phyloP scores from a whole-genome alignment of 2,329 filamentous ascomycete species.

The Aspergillus caelatus region DNA sequence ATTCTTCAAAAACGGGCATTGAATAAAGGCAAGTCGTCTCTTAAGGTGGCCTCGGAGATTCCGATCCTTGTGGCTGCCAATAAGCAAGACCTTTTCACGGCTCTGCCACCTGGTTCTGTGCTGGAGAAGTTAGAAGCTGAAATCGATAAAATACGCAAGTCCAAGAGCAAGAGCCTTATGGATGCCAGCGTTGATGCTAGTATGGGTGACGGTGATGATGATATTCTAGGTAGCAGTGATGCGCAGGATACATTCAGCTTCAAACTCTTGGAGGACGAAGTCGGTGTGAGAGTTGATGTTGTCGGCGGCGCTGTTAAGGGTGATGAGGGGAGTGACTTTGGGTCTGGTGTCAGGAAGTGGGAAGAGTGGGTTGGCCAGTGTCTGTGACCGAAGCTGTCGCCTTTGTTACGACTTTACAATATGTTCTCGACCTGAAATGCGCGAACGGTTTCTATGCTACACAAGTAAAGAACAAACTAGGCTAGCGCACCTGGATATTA shows the following conservation, averaged over 20 bases:
- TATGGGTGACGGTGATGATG: conserved; percentile 68
- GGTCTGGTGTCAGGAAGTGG: conserved; percentile 77
- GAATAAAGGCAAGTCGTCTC: conserved; percentile 51
- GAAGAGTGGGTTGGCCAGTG: conserved; percentile 86
- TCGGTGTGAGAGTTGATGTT: conserved; percentile 76
- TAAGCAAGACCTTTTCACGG: conserved; percentile 94
- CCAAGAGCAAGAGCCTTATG: conserved; percentile 77
- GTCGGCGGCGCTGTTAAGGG: conserved; percentile 68
- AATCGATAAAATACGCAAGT: conserved; percentile 74
- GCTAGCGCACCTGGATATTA: neutral
- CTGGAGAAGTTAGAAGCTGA: conserved; percentile 76
- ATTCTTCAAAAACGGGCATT: conserved; percentile 74
- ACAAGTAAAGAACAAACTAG: neutral
- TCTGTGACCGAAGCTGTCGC: conserved; percentile 50
- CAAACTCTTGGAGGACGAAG: conserved; percentile 74
- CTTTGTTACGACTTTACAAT: neutral
- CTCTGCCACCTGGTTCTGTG: conserved; percentile 77
- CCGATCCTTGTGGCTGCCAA: conserved; percentile 87
- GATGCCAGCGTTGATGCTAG: conserved; percentile 71
- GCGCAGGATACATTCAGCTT: conserved; percentile 79
- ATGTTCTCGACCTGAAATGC: neutral
- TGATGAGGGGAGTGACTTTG: conserved; percentile 56
- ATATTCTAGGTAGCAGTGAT: conserved; percentile 82
- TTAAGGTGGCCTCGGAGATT: conserved; percentile 62
- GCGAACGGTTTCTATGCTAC: no score